phyloP scores from a whole-genome alignment of 2,329 filamentous ascomycete species.

The Conoideocrella luteorostrata region DNA sequence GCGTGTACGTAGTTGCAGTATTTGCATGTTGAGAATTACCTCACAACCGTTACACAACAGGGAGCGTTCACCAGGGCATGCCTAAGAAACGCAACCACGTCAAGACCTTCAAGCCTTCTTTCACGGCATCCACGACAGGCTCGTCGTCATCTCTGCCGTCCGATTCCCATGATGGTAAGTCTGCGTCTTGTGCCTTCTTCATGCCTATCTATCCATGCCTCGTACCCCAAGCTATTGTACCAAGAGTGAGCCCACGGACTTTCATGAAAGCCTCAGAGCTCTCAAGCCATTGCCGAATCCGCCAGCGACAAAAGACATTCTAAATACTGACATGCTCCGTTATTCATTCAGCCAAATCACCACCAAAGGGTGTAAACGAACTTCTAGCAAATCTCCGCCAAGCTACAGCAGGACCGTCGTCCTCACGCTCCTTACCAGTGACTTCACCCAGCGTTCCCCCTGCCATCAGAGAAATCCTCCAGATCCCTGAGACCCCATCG shows the following conservation, averaged over 20 bases:
- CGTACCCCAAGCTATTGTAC: no score
- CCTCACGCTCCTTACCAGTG: slow-evolving; percentile 22
- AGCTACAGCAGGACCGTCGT: slow-evolving; percentile 25
- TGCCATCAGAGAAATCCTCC: slow-evolving; percentile 50
- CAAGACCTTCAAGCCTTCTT: slow-evolving; percentile 53
- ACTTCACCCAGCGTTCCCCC: slow-evolving; percentile 51
- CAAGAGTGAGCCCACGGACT: no score
- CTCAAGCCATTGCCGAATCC: no score
- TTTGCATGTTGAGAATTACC: not conserved
- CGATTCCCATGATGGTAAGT: no score
- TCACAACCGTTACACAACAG: not conserved
- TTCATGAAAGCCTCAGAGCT: no score
- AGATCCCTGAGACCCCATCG: slow-evolving; percentile 50
- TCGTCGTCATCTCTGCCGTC: slow-evolving; percentile 19
- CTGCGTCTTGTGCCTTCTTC: no score
- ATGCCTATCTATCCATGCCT: no score
- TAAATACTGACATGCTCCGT: no score
- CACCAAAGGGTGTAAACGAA: slow-evolving; percentile 47
- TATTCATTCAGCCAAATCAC: slow-evolving; percentile 21
- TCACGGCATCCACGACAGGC: slow-evolving; percentile 41
- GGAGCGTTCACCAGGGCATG: slow-evolving; percentile 36
- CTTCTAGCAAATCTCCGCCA: slow-evolving; percentile 52
- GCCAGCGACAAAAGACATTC: no score
- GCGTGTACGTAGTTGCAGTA: no score
- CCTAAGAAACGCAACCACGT: slow-evolving; percentile 56